Base-by-base conservation (phyloP, 2,329 filamentous ascomycete genomes). In the Xylariaceae sp. region DNA sequence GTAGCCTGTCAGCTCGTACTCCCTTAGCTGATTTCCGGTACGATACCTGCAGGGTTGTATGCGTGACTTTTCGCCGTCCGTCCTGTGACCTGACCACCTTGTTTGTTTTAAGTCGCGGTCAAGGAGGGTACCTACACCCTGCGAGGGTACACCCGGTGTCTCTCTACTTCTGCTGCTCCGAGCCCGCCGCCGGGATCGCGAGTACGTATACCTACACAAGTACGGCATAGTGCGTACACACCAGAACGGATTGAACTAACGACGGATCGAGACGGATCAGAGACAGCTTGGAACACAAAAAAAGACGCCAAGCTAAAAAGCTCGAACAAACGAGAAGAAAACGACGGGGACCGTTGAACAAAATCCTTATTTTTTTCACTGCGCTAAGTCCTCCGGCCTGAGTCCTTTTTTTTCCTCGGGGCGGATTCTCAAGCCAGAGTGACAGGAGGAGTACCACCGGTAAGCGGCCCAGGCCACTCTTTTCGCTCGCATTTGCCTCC, bases 1-100 rank as follows among this genome's bases (percentile, higher is more conserved):
- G 53, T 42, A 51, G 55, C 60, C 57, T 55, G 51, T 62, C 60
- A 62, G 53, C 62, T 64, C 55, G 59, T 62, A 61, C 56, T 57
- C 52, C 51, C 42, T 51, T 62, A 59, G 62, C 62, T 44, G 51
- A 35, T 42, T 60, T 18, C 34, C 51, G 37, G 62, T 63, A 59
- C 52, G 34, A 51, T 57, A 62, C 61, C 58, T 58, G 50, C 49
- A 51, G 39, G 44, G 45, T 30, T 30, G 54, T 56, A 49, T 42
- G 52, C 23, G 54, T 56, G 54, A 58, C 56, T 51, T 30, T 49
- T 53, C 52, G 30, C 53, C 34, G 51, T 49, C 52, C 47, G 34
- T 53, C 39, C 59, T 49, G 55, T 55, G 51, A 59, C 54, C 53
- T 55, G 23, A 59, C 52, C 58, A 54, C 53, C 59, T 62, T 57